A percentile compares a stretch with the other conserved stretches of the same genome.
phyloP scores from a whole-genome alignment of 2,329 filamentous ascomycete species.

The Trichoderma sp. region DNA sequence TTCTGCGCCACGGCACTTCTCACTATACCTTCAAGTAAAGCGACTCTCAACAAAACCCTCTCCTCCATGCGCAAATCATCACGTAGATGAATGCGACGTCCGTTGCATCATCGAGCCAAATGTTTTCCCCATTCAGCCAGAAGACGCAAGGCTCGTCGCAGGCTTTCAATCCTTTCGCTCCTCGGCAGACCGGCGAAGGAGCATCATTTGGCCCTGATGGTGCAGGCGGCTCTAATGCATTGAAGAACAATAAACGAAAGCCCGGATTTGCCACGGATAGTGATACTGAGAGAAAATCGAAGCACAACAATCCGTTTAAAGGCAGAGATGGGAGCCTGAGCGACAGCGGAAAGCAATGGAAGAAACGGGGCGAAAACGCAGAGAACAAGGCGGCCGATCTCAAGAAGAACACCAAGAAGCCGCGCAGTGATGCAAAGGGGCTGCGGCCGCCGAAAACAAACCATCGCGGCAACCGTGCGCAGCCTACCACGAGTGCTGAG shows the following conservation, averaged over 20 bases:
- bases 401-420: constrained; percentile 24
- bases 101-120: constrained; percentile 46
- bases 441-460: constrained; percentile 9
- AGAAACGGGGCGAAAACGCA: constrained; percentile 30
- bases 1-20: constrained; percentile 16
- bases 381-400: constrained; percentile 33
- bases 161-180: constrained; percentile 42
- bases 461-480: constrained; percentile 19
- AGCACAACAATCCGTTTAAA: constrained; percentile 34
- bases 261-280: constrained; percentile 34
- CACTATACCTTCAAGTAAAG: neutral
- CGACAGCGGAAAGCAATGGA: constrained; percentile 24
- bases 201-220: constrained; percentile 39
- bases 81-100: constrained; percentile 43
- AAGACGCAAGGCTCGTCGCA: constrained; percentile 40
- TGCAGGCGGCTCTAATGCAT: constrained; percentile 34
- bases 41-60: constrained; percentile 20
- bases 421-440: constrained; percentile 21
- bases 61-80: constrained; percentile 40
- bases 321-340: constrained; percentile 25
- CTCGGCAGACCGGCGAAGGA: constrained; percentile 29
- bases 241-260: constrained; percentile 34
- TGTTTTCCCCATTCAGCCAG: constrained; percentile 43
- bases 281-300: constrained; percentile 33
- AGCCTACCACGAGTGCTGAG: constrained; percentile 23